phyloP scores from a whole-genome alignment of 169 alveolate genomes.

The Plasmodium fragile region DNA sequence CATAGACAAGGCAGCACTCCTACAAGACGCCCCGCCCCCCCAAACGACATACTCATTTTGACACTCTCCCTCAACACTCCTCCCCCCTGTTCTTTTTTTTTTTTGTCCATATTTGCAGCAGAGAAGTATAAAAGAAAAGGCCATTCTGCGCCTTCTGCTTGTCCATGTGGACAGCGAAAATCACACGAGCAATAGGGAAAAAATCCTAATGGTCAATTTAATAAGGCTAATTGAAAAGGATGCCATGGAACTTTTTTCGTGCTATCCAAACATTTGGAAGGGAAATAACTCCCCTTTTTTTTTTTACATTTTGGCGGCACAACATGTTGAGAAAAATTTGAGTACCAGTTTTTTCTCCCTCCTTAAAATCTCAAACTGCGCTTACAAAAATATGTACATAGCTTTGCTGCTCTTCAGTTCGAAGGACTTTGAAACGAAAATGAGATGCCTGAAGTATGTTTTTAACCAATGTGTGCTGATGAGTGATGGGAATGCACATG shows the following conservation, averaged over 20 bases:
- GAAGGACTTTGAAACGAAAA: slow-evolving; percentile 18
- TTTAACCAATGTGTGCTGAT: slow-evolving; percentile 22
- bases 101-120: neutral
- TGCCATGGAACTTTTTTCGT: slow-evolving; percentile 25
- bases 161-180: slow-evolving; percentile 73
- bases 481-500: neutral
- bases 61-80: neutral
- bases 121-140: neutral
- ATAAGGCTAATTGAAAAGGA: slow-evolving; percentile 38
- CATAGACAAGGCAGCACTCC: neutral
- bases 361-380: slow-evolving; percentile 10
- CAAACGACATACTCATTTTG: neutral
- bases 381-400: slow-evolving; percentile 33
- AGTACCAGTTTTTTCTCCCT: slow-evolving; percentile 13
- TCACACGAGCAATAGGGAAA: slow-evolving; percentile 56
- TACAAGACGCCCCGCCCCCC: neutral
- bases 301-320: slow-evolving; percentile 38
- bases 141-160: slow-evolving; percentile 45
- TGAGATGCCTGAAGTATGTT: slow-evolving; percentile 29
- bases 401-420: slow-evolving; percentile 33
- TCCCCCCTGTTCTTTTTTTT: neutral
- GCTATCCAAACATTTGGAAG: slow-evolving; percentile 58
- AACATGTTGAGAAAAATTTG: slow-evolving; percentile 36
- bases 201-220: slow-evolving; percentile 58
- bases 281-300: slow-evolving; percentile 49